A percentile compares a stretch with the other conserved stretches of the same genome.
phyloP scores from a whole-genome alignment of 495 filamentous ascomycete genomes.

The Aspergillus bertholletiae region DNA sequence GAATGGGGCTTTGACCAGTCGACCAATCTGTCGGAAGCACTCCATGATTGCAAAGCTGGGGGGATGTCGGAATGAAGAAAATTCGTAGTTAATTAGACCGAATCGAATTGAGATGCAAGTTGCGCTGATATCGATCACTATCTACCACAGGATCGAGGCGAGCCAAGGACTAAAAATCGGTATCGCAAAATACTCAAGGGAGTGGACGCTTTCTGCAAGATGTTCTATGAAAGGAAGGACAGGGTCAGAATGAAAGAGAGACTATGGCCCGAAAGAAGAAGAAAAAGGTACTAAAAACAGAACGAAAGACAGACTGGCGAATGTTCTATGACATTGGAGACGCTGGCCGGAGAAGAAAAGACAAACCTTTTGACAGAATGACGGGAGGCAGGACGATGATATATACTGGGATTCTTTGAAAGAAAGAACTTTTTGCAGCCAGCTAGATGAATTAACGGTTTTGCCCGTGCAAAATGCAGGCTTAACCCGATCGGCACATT shows the following conservation, averaged over 20 bases:
- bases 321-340: constrained; percentile 6
- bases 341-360: constrained; percentile 12
- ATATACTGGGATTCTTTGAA: not conserved
- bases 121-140: not conserved
- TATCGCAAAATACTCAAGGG: not conserved
- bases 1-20: constrained; percentile 36
- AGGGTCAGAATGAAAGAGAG: constrained; percentile 1
- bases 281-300: constrained; percentile 2
- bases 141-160: not conserved
- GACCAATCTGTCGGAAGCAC: constrained; percentile 39
- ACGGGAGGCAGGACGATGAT: not conserved
- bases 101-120: not conserved
- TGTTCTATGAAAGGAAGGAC: not conserved
- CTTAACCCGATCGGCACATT: constrained; percentile 13
- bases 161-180: not conserved
- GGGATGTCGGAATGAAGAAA: not conserved
- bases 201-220: not conserved
- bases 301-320: constrained; percentile 4
- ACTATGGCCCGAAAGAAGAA: not conserved
- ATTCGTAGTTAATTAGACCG: constrained; percentile 7
- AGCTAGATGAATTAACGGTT: constrained; percentile 8
- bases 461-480: constrained; percentile 14
- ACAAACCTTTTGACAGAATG: not conserved
- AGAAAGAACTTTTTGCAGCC: not conserved
- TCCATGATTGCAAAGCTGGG: constrained; percentile 24